phyloP scores from a whole-genome alignment of 2,329 filamentous ascomycete species.

The Ophiostoma sp. region DNA sequence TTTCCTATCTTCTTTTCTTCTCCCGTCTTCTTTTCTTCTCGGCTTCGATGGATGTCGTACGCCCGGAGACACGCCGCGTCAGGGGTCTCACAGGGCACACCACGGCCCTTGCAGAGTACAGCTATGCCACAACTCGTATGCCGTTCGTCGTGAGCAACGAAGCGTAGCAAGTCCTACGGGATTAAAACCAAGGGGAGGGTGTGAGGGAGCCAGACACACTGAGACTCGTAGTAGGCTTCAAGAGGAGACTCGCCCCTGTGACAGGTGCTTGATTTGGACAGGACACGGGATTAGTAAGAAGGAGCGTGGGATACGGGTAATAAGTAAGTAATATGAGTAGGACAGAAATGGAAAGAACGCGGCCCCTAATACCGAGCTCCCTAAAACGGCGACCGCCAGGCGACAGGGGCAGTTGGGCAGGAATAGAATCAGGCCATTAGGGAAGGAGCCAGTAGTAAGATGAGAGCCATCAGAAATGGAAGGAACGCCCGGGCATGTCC shows the following conservation, averaged over 20 bases:
- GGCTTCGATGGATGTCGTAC: background rate
- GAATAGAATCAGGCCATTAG: background rate
- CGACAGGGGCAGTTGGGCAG: constrained; percentile 16
- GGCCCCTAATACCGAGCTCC: constrained; percentile 17
- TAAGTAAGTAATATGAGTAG: background rate
- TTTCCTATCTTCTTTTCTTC: background rate
- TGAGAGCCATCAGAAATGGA: background rate
- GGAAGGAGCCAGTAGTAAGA: background rate
- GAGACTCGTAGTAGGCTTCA: constrained; percentile 8
- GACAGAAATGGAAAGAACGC: constrained; percentile 6
- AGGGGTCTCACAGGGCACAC: constrained; percentile 16
- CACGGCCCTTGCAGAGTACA: constrained; percentile 14
- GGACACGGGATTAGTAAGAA: constrained; percentile 1
- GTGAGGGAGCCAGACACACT: background rate
- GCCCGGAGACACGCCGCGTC: constrained; percentile 7
- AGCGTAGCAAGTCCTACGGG: too few species aligned
- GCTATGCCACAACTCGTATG: too few species aligned
- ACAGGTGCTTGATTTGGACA: constrained; percentile 1
- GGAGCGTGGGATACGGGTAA: background rate
- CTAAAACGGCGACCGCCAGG: constrained; percentile 19
- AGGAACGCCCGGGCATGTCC: constrained; percentile 13
- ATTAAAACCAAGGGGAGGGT: background rate
- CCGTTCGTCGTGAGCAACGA: too few species aligned
- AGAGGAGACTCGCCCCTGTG: constrained; percentile 11
- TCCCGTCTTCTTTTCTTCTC: constrained; percentile 7